phyloP scores from a whole-genome alignment of 495 filamentous ascomycete genomes.

The Annulohypoxylon nitens region DNA sequence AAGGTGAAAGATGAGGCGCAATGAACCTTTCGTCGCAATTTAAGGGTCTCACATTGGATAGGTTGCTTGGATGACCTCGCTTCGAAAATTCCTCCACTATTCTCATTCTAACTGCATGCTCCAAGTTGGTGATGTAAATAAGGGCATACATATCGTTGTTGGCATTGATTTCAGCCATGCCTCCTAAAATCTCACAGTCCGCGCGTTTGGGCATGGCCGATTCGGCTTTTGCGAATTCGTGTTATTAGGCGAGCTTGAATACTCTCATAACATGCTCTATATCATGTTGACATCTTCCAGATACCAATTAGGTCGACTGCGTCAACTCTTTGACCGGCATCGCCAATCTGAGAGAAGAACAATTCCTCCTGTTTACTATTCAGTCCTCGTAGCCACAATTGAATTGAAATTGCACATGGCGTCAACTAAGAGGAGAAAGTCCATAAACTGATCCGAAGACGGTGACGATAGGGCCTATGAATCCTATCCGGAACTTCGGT shows the following conservation, averaged over 20 bases:
- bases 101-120: background rate
- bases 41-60: background rate
- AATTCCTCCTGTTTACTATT: slow-evolving; percentile 1
- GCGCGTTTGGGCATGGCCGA: background rate
- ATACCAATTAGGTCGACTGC: slow-evolving; percentile 10
- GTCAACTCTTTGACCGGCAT: background rate
- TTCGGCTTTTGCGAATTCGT: background rate
- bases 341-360: slow-evolving; percentile 6
- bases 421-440: slow-evolving; percentile 19
- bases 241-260: background rate
- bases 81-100: background rate
- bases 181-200: background rate
- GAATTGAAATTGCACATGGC: slow-evolving; percentile 18
- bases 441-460: slow-evolving; percentile 23
- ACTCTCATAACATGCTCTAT: background rate
- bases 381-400: background rate
- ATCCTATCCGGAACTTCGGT: slow-evolving; percentile 13
- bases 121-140: background rate
- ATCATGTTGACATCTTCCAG: background rate
- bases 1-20: background rate
- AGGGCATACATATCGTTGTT: background rate
- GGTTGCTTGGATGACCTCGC: background rate
- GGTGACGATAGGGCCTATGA: slow-evolving; percentile 16
- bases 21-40: background rate
- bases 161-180: slow-evolving; percentile 12